These are phyloP conservation scores for Eragrostis tef DNA, from an alignment of 202 grass and related monocot genomes.

Conservation along the genomic window DNA sequence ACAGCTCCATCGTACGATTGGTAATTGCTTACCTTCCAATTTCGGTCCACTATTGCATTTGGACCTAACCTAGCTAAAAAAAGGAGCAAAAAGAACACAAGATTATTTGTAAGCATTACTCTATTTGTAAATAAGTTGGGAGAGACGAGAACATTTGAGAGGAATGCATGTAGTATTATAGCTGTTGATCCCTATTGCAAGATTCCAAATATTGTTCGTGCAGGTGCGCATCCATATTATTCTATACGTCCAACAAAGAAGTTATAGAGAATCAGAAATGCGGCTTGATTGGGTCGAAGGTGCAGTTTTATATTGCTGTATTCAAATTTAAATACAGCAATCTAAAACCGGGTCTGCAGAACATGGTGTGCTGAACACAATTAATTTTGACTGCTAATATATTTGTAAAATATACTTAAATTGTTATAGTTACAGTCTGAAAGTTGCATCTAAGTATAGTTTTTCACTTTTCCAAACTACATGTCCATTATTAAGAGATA, in stretches of 20 bases:
- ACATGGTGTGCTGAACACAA: too few relatives aligned
- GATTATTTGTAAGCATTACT: too few relatives aligned
- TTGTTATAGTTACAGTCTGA: too few relatives aligned
- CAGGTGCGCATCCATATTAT: background rate
- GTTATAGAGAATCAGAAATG: too few relatives aligned
- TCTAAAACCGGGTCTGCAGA: too few relatives aligned
- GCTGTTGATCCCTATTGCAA: background rate
- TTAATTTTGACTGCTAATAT: too few relatives aligned
- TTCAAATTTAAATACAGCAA: too few relatives aligned
- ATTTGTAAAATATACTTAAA: too few relatives aligned
- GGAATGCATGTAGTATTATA: background rate
- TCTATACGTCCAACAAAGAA: background rate
- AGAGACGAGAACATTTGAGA: background rate
- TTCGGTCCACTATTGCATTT: slow-evolving; percentile 28
- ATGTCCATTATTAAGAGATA: background rate
- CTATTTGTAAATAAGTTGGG: slow-evolving; percentile 16
- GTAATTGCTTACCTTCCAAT: slow-evolving; percentile 35
- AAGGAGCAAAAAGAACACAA: background rate
- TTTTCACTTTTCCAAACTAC: too few relatives aligned
- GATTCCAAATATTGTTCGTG: background rate
- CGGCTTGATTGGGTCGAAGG: background rate
- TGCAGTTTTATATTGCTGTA: background rate
- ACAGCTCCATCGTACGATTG: too few relatives aligned
- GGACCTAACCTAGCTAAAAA: slow-evolving; percentile 26
- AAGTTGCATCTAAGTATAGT: too few relatives aligned